phyloP scores from a whole-genome alignment of 2,329 filamentous ascomycete species.

The Nemania sp. region DNA sequence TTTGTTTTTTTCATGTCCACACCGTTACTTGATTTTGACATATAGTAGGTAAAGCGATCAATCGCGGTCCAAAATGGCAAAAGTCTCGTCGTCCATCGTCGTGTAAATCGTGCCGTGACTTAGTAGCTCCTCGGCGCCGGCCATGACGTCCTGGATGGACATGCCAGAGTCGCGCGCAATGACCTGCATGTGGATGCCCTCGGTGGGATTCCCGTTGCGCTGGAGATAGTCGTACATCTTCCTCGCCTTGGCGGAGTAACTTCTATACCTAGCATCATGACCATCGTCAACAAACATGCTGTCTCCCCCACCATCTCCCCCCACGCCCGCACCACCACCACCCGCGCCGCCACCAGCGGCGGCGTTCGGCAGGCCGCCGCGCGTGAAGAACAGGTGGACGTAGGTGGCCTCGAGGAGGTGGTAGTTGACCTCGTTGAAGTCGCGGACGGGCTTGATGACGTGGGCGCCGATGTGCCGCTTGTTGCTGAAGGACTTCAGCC shows the following conservation, averaged over 20 bases:
- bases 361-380: conserved; percentile 65
- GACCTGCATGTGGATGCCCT: conserved; percentile 84
- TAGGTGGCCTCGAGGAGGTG: conserved; percentile 91
- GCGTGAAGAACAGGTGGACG: conserved; percentile 85
- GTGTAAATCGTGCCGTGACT: conserved; percentile 83
- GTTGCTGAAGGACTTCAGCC: conserved; percentile 84
- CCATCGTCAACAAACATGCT: conserved; percentile 68
- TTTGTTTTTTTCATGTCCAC: background rate
- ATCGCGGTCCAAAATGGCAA: conserved; percentile 79
- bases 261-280: conserved; percentile 56
- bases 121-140: conserved; percentile 84
- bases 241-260: conserved; percentile 69
- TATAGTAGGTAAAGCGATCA: background rate
- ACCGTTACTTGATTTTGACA: background rate
- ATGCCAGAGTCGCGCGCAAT: conserved; percentile 76
- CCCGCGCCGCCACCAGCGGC: conserved; percentile 52
- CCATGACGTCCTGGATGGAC: conserved; percentile 76
- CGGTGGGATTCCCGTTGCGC: conserved; percentile 76
- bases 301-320: conserved; percentile 56
- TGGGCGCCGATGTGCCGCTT: conserved; percentile 85
- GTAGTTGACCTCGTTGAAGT: conserved; percentile 93
- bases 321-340: conserved; percentile 51
- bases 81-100: conserved; percentile 93
- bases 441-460: conserved; percentile 80
- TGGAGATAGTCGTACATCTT: conserved; percentile 79